Evolutionary conservation across 106 monocot genomes (phyloP).

Genomic region (Agapanthus africanus): DNA sequence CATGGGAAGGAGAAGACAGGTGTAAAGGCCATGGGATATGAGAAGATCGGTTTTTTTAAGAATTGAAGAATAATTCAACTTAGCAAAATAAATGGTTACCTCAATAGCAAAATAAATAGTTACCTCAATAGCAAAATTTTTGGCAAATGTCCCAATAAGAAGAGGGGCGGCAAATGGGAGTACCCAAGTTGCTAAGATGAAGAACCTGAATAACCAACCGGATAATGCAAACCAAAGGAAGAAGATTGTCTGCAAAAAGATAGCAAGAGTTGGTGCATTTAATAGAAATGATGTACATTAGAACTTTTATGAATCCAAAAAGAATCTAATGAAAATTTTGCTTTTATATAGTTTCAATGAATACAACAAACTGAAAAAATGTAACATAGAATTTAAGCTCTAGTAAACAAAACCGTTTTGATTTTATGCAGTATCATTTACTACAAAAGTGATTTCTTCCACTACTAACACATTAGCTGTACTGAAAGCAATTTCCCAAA

Average conservation of each 20-base stretch:
- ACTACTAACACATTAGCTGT: neutral
- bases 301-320: neutral
- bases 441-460: too few species aligned
- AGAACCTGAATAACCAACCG: constrained; percentile 88
- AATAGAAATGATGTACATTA: too few species aligned
- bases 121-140: constrained; percentile 84
- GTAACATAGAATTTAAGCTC: neutral
- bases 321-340: neutral
- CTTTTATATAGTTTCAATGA: neutral
- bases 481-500: neutral
- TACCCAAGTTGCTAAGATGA: constrained; percentile 72
- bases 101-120: constrained; percentile 20
- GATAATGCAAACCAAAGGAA: constrained; percentile 89
- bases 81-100: constrained; percentile 25
- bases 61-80: too few species aligned
- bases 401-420: too few species aligned
- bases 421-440: too few species aligned
- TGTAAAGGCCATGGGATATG: neutral
- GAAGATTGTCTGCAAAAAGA: constrained; percentile 70
- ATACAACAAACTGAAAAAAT: neutral
- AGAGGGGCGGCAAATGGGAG: constrained; percentile 85
- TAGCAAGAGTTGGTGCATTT: neutral
- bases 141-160: constrained; percentile 65
- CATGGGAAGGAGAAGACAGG: neutral
- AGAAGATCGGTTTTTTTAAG: too few species aligned